phyloP scores from a whole-genome alignment of 768 basidiomycete genomes.

The Crucibulum laeve region DNA sequence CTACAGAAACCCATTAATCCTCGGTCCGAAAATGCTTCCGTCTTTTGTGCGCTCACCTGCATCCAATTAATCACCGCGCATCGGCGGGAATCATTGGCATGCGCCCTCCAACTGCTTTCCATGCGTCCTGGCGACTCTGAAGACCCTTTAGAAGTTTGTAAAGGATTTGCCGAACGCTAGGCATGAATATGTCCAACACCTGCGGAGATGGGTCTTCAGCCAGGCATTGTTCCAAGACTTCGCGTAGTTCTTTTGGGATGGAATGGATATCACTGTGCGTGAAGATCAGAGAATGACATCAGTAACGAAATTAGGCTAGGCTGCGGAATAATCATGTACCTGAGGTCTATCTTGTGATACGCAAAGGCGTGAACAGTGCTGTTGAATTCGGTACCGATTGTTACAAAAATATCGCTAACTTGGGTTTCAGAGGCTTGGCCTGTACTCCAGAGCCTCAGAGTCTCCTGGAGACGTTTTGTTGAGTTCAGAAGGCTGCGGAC shows the following conservation, averaged over 20 bases:
- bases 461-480: slow-evolving; percentile 79
- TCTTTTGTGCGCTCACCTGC: slow-evolving; percentile 3
- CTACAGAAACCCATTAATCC: no score
- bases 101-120: slow-evolving; percentile 21
- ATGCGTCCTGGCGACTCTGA: slow-evolving; percentile 64
- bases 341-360: slow-evolving; percentile 68
- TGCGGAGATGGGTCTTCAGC: slow-evolving; percentile 78
- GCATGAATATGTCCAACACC: slow-evolving; percentile 73
- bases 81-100: slow-evolving; percentile 3
- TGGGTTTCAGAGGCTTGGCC: slow-evolving; percentile 56
- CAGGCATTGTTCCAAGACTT: slow-evolving; percentile 57
- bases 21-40: background rate
- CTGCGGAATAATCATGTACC: slow-evolving; percentile 38
- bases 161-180: slow-evolving; percentile 77
- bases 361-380: slow-evolving; percentile 72
- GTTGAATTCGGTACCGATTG: slow-evolving; percentile 88
- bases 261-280: slow-evolving; percentile 55
- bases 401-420: slow-evolving; percentile 89
- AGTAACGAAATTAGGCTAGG: background rate
- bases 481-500: slow-evolving; percentile 70
- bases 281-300: background rate
- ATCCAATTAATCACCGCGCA: background rate
- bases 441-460: slow-evolving; percentile 64
- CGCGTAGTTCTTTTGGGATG: slow-evolving; percentile 58
- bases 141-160: slow-evolving; percentile 81